Evolutionary conservation across 805 yeast species (phyloP), one percentile per base, ranked within the genome.

Genomic region (Metschnikowia anglica): DNA sequence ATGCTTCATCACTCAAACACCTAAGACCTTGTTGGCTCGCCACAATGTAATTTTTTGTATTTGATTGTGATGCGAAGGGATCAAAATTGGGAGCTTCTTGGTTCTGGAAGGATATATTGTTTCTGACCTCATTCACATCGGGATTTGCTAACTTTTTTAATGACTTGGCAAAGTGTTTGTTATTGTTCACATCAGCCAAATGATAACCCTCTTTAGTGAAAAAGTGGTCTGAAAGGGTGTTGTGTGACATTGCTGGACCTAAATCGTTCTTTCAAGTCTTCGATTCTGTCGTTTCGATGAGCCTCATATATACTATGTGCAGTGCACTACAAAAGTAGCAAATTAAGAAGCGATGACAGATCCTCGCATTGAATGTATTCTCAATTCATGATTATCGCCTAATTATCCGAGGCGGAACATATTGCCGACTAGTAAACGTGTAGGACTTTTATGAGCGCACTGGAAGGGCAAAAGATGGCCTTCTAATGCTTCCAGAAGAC

Each of bases 391-490:
- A 20, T 46, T 46, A 7, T 34, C 46, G 13, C 18, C 18, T n/a
- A 41, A 41, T 10, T 29, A 25, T 5, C 27, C 24, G 26, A 39
- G 11, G n/a, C 25, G 28, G 12, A 27, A 19, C 29, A 33, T 35
- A 12, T 26, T 40, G 29, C 25, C 62, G 3, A 79, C 46, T 0
- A 90, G 89, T 1, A 79, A 73, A 10, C 83, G 58, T 0, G 88
- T 76, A 0, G 95, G 95, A 43, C 96, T 62, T 0, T 95, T 95
- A 59, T 88, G 96, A 0, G 96, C 96, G 67, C 96, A 88, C 42
- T 76, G 80, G 50, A 85, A 83, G 0, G 96, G 95, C 15, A 71
- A 60, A 11, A 62, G 53, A 54, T 95, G 86, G 3, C 40, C 17
- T 0, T 67, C 49, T 21, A 88, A 65, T 1, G 61, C 47, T 1